phyloP scores from a whole-genome alignment of 768 basidiomycete genomes.

The Glaciozyma antarctica region DNA sequence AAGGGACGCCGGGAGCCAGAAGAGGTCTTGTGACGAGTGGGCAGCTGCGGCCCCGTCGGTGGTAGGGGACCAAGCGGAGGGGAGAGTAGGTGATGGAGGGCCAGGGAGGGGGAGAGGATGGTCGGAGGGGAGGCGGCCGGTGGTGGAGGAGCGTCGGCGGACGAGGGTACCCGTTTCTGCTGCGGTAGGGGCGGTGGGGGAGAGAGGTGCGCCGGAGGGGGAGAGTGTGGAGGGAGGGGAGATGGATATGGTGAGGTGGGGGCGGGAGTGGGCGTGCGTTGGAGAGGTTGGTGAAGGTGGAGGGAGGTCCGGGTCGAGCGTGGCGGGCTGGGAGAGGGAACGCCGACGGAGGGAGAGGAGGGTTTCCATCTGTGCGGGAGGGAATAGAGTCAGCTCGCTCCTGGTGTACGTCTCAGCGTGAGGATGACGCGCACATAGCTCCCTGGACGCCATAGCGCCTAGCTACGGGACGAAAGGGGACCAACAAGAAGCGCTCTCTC shows the following conservation, averaged over 20 bases:
- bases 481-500: no score
- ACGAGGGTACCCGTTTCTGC: conserved; percentile 32
- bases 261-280: conserved; percentile 8
- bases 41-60: conserved; percentile 43
- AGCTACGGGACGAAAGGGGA: no score
- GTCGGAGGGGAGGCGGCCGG: conserved; percentile 16
- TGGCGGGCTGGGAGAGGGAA: conserved; percentile 30
- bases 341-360: conserved; percentile 30
- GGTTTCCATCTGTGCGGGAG: conserved; percentile 26
- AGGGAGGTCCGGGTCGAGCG: conserved; percentile 34
- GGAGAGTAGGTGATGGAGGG: neutral
- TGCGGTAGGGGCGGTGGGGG: conserved; percentile 28
- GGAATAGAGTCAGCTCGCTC: neutral
- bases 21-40: conserved; percentile 80
- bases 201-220: conserved; percentile 21
- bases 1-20: conserved; percentile 95
- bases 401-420: neutral
- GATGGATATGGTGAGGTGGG: conserved; percentile 12
- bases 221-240: neutral
- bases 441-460: no score
- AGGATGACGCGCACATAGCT: no score
- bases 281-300: conserved; percentile 10
- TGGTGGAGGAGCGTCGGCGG: conserved; percentile 10
- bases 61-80: neutral
- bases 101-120: conserved; percentile 15